These are phyloP conservation scores for Colletotrichum phormii DNA, from an alignment of 2,329 filamentous ascomycete species.

Conservation along the genomic window DNA sequence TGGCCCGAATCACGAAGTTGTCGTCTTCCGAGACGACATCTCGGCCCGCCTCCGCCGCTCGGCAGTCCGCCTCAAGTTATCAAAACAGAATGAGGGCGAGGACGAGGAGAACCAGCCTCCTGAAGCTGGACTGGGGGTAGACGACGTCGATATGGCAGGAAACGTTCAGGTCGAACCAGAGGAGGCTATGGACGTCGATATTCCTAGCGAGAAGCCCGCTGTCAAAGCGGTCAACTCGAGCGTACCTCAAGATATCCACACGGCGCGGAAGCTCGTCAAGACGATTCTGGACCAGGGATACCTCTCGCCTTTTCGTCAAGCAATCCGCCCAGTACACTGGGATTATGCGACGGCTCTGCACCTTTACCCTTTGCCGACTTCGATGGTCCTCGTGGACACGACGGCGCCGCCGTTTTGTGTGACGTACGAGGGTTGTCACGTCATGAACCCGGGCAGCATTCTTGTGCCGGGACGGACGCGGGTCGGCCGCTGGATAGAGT, in stretches of 20 bases:
- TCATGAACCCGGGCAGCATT: slow-evolving; percentile 89
- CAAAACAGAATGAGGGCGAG: slow-evolving; percentile 45
- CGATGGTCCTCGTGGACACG: slow-evolving; percentile 84
- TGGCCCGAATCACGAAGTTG: slow-evolving; percentile 87
- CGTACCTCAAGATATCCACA: slow-evolving; percentile 63
- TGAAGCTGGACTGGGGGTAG: slow-evolving; percentile 24
- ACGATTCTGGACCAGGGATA: slow-evolving; percentile 92
- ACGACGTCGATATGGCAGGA: slow-evolving; percentile 49
- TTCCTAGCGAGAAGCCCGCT: slow-evolving; percentile 34
- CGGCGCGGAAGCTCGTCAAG: slow-evolving; percentile 85
- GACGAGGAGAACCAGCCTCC: slow-evolving; percentile 43
- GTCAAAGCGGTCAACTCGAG: slow-evolving; percentile 22
- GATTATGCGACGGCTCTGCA: slow-evolving; percentile 82
- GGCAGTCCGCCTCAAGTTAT: slow-evolving; percentile 75
- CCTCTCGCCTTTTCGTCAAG: slow-evolving; percentile 86
- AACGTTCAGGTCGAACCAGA: slow-evolving; percentile 39
- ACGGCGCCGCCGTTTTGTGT: slow-evolving; percentile 86
- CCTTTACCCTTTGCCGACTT: slow-evolving; percentile 89
- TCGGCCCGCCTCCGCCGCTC: slow-evolving; percentile 81
- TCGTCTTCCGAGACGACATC: slow-evolving; percentile 89
- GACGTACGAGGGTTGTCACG: slow-evolving; percentile 94
- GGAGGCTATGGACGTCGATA: slow-evolving; percentile 59
- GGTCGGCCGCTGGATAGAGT: slow-evolving; percentile 88
- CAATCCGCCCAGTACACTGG: slow-evolving; percentile 87
- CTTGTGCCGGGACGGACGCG: slow-evolving; percentile 76